Base-by-base conservation (phyloP, 2,329 filamentous ascomycete species). In the Didymella glomerata region DNA sequence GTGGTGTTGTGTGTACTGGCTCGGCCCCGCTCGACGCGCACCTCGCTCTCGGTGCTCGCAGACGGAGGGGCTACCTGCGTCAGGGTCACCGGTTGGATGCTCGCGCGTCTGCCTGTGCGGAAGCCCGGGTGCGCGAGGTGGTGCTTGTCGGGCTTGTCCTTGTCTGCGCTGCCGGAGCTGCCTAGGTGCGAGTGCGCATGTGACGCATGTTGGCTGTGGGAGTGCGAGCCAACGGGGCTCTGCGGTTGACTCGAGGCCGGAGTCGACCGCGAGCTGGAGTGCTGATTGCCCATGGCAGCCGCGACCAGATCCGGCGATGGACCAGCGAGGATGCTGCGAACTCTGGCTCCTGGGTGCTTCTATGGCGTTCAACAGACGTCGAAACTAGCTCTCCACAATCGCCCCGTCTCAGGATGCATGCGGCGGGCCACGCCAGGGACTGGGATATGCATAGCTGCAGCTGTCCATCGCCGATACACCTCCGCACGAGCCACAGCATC, bases 51-150 rank as follows among this genome's bases (percentile, higher is more conserved):
- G 53, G 78, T 69, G 59, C 67, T 75, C 44, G 76, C 76, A 9
- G 72, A 74, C 2, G 76, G 76, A 51, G 77, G 76, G 51, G 76
- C 76, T 11, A 76, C 71, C 44, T 70, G 75, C 27, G 75, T 72
- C 64, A 78, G 77, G 51, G 69, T 72, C 44, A 68, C 71, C 47
- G 79, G 74, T 66, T 77, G 78, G 61, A 80, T 78, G 46, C 72
- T 76, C 66, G 78, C 77, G 48, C 78, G 70, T 30, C 78, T 68
- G 46, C 74, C 74, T 40, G 76, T 73, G 44, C 71, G 64, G 62
- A 54, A 64, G 49, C 60, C 66, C 2, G 30, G 46, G 60, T 41
- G 62, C 51, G 54, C 50, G 48, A 63, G 65, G 64, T 46, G 55
- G 57, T 55, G 49, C 24, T 51, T 58, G 46, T 48, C 40, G 10